Percentiles rank a stretch among this genome's conserved stretches.
Evolutionary conservation across 2,329 filamentous ascomycete species (phyloP).

Genomic region (Ophiocordyceps camponoti-leonardi): DNA sequence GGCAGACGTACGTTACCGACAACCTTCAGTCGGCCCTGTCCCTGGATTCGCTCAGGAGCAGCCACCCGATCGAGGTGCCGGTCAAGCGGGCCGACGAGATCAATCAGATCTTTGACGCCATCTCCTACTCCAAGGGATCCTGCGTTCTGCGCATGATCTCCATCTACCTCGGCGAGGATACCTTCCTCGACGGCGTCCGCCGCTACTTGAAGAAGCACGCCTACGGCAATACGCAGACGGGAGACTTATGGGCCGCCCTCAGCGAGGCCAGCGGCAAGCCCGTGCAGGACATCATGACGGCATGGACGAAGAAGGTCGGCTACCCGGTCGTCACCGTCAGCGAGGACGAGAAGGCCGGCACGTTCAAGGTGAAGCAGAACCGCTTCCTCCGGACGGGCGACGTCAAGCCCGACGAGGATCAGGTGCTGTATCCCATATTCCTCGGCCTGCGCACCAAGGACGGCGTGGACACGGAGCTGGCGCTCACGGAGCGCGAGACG

Average conservation of each 20-base stretch:
- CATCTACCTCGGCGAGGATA: conserved; percentile 81
- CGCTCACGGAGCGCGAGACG: conserved; percentile 39
- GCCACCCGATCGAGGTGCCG: conserved; percentile 89
- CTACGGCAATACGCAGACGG: conserved; percentile 87
- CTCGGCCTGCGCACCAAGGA: conserved; percentile 69
- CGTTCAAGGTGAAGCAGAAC: conserved; percentile 83
- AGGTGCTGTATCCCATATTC: conserved; percentile 78
- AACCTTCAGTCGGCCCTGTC: conserved; percentile 76
- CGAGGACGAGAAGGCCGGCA: conserved; percentile 41
- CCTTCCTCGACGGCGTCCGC: conserved; percentile 82
- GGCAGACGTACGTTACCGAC: conserved; percentile 88
- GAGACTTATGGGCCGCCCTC: conserved; percentile 78
- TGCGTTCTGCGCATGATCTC: conserved; percentile 96
- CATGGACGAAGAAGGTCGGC: conserved; percentile 94
- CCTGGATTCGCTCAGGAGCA: conserved; percentile 82
- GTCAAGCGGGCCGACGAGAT: conserved; percentile 92
- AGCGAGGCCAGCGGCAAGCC: conserved; percentile 82
- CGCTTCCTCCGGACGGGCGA: conserved; percentile 86
- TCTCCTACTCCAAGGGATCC: conserved; percentile 93
- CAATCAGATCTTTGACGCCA: conserved; percentile 96
- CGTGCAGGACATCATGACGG: conserved; percentile 77
- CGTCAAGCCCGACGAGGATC: conserved; percentile 82
- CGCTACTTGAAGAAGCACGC: conserved; percentile 89
- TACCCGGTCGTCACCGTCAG: conserved; percentile 82
- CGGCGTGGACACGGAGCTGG: conserved; percentile 49